Evolutionary conservation across 1,284 basidiomycete genomes (phyloP).

Genomic region (Phylloboletellus chloephorus): DNA sequence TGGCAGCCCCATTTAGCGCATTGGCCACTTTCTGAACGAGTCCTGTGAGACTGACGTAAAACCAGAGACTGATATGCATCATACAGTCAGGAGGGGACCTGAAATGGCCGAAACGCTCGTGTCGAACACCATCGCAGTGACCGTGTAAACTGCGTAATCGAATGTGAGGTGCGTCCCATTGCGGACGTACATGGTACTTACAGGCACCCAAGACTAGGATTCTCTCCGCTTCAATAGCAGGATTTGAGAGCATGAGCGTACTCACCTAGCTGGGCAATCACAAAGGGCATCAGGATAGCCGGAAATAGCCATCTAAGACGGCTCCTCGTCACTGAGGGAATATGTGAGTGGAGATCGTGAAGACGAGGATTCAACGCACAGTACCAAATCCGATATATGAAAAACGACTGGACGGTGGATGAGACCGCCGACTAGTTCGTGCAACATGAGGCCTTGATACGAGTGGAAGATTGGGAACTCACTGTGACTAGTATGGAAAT

Average conservation of each 20-base stretch:
- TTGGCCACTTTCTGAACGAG: slow-evolving; percentile 13
- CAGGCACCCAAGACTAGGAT: slow-evolving; percentile 16
- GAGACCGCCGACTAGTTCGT: slow-evolving; percentile 17
- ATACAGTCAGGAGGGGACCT: slow-evolving; percentile 18
- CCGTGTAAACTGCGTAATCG: slow-evolving; percentile 15
- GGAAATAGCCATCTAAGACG: slow-evolving; percentile 20
- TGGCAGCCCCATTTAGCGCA: slow-evolving; percentile 14
- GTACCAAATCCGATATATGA: slow-evolving; percentile 27
- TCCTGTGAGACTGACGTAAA: slow-evolving; percentile 9
- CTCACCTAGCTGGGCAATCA: slow-evolving; percentile 20
- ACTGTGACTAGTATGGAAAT: slow-evolving; percentile 24
- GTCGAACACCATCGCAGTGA: slow-evolving; percentile 15
- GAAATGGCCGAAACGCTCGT: slow-evolving; percentile 17
- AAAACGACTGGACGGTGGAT: slow-evolving; percentile 22
- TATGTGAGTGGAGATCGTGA: not conserved
- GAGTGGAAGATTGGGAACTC: slow-evolving; percentile 5
- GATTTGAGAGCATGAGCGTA: not conserved
- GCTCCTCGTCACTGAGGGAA: slow-evolving; percentile 12
- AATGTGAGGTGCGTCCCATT: slow-evolving; percentile 8
- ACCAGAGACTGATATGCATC: not conserved
- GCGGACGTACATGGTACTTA: slow-evolving; percentile 5
- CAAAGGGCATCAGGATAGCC: slow-evolving; percentile 16
- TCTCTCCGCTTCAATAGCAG: slow-evolving; percentile 6
- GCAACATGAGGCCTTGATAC: slow-evolving; percentile 13
- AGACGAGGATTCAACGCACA: slow-evolving; percentile 12